Evolutionary conservation across 2,329 filamentous ascomycete genomes (phyloP).

Genomic region (Alternaria solani): DNA sequence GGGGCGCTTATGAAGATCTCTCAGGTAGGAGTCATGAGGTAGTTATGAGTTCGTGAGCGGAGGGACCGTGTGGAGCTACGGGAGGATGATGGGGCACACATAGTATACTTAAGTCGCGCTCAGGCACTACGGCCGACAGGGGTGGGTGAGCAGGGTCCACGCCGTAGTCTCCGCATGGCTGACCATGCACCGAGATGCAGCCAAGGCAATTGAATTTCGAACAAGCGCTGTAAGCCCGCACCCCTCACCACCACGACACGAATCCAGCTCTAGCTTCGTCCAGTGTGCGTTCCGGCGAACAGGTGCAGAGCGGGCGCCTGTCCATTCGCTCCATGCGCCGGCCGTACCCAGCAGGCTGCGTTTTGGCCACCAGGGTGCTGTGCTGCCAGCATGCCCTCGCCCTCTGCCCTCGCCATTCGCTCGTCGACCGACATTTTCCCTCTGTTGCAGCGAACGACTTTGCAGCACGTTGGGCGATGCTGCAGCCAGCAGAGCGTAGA

Average conservation of each 20-base stretch:
- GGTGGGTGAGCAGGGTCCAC: constrained; percentile 27
- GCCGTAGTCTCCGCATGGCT: constrained; percentile 9
- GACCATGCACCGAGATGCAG: constrained; percentile 12
- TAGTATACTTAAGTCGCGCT: constrained; percentile 35
- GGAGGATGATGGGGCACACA: constrained; percentile 34
- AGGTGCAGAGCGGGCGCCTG: constrained; percentile 25
- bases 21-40: constrained; percentile 32
- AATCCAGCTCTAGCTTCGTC: constrained; percentile 16
- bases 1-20: background rate
- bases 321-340: constrained; percentile 25
- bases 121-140: constrained; percentile 31
- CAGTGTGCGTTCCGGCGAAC: constrained; percentile 26
- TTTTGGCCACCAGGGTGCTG: constrained; percentile 26
- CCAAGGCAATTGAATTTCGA: constrained; percentile 27
- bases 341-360: background rate
- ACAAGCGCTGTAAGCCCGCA: constrained; percentile 30
- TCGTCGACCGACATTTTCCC: constrained; percentile 5
- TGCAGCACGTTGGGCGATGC: constrained; percentile 9
- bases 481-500: constrained; percentile 7
- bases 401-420: constrained; percentile 23
- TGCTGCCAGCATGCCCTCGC: constrained; percentile 23
- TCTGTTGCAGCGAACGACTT: constrained; percentile 3
- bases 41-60: constrained; percentile 28
- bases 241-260: constrained; percentile 24
- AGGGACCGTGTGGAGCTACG: constrained; percentile 38